A percentile compares a stretch with the other conserved stretches of the same genome.
Conservation (phyloP, 2,329 filamentous ascomycete genomes). For the Beauveria asiatica region DNA sequence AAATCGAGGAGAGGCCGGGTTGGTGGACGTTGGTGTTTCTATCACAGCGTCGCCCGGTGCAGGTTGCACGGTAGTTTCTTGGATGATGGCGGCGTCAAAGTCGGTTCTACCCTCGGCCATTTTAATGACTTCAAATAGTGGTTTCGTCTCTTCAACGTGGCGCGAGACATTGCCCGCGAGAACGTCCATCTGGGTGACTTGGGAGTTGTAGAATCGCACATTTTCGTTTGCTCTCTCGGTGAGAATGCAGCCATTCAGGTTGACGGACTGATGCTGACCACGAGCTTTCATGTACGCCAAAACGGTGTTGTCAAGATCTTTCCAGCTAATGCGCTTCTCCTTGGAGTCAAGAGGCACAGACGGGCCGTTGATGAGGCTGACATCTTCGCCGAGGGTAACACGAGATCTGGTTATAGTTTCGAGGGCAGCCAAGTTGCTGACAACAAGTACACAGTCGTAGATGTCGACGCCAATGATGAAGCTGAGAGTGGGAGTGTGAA, state of each 20-base stretch:
- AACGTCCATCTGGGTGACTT: conserved; percentile 46
- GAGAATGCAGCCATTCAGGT: conserved; percentile 47
- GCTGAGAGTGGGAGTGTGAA: conserved; percentile 81
- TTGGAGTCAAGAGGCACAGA: conserved; percentile 48
- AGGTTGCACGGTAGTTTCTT: conserved; percentile 53
- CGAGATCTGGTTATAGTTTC: conserved; percentile 75
- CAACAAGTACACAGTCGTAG: conserved; percentile 90
- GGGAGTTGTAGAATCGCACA: conserved; percentile 46
- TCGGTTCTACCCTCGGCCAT: conserved; percentile 77
- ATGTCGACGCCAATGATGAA: conserved; percentile 90
- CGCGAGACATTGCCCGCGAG: conserved; percentile 48
- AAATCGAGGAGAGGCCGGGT: conserved; percentile 44
- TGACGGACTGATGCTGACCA: conserved; percentile 46
- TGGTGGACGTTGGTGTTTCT: conserved; percentile 33
- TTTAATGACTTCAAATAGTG: conserved; percentile 75
- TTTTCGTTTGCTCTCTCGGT: conserved; percentile 51
- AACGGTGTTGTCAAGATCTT: conserved; percentile 45
- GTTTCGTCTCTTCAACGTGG: conserved; percentile 43
- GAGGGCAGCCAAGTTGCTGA: conserved; percentile 77
- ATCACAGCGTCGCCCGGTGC: conserved; percentile 67
- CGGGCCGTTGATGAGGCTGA: conserved; percentile 69
- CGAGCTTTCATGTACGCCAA: conserved; percentile 51
- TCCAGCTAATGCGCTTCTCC: conserved; percentile 43
- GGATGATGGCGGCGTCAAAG: conserved; percentile 60
- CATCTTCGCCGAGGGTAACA: conserved; percentile 73